These are phyloP conservation scores for Coleophoma eucalyptorum DNA, from an alignment of 2,329 filamentous ascomycete genomes.

Conservation along the genomic window DNA sequence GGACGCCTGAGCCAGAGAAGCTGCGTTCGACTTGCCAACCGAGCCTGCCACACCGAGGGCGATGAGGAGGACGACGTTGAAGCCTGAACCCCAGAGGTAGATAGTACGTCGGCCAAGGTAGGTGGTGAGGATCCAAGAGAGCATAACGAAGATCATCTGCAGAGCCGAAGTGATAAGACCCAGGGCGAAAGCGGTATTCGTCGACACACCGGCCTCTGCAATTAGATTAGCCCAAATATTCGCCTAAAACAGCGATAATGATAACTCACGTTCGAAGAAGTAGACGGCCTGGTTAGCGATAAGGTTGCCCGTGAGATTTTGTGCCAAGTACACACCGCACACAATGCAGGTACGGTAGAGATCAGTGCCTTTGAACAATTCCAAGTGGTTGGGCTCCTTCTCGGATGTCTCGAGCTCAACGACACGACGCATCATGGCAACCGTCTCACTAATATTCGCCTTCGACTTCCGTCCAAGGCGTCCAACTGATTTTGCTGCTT, in stretches of 20 bases:
- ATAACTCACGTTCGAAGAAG: slow-evolving; percentile 33
- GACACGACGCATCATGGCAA: slow-evolving; percentile 58
- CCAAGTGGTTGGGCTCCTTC: slow-evolving; percentile 42
- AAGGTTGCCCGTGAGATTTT: slow-evolving; percentile 57
- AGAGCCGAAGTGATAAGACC: slow-evolving; percentile 60
- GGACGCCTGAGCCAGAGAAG: slow-evolving; percentile 51
- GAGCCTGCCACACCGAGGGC: slow-evolving; percentile 55
- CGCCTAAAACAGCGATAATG: background rate
- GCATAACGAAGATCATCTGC: slow-evolving; percentile 56
- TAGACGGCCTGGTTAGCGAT: slow-evolving; percentile 47
- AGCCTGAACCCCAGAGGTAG: slow-evolving; percentile 54
- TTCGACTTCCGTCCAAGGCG: slow-evolving; percentile 41
- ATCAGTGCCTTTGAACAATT: slow-evolving; percentile 53
- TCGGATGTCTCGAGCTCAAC: slow-evolving; percentile 47
- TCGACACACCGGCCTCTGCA: slow-evolving; percentile 40
- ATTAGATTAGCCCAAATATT: background rate
- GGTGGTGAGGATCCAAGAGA: slow-evolving; percentile 62
- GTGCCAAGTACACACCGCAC: slow-evolving; percentile 52
- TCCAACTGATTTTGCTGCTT: slow-evolving; percentile 37
- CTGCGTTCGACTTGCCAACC: slow-evolving; percentile 31
- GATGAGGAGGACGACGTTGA: slow-evolving; percentile 49
- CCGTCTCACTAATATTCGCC: slow-evolving; percentile 36
- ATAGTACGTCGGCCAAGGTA: slow-evolving; percentile 59
- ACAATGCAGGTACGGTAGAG: slow-evolving; percentile 51
- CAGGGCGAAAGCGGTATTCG: slow-evolving; percentile 51